phyloP scores from a whole-genome alignment of 2,329 filamentous ascomycete genomes.

The Corinectria fuckeliana region DNA sequence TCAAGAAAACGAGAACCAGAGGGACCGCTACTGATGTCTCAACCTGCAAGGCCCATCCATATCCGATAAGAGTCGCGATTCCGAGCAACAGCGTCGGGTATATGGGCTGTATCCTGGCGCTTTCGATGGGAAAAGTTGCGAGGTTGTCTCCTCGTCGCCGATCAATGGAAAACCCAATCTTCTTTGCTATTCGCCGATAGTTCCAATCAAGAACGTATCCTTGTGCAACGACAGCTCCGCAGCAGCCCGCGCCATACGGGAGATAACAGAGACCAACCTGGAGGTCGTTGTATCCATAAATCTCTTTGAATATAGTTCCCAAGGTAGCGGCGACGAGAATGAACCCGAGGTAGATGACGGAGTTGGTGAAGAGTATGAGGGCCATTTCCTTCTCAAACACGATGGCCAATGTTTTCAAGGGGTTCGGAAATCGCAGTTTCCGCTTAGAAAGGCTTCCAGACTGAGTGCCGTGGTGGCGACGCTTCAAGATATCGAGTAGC shows the following conservation, averaged over 20 bases:
- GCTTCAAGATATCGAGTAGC: constrained; percentile 55
- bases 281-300: constrained; percentile 59
- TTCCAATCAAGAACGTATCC: constrained; percentile 71
- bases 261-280: constrained; percentile 62
- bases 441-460: constrained; percentile 44
- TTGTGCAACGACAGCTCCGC: constrained; percentile 55
- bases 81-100: constrained; percentile 62
- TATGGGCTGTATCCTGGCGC: constrained; percentile 60
- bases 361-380: constrained; percentile 59
- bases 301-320: constrained; percentile 56
- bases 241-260: constrained; percentile 60
- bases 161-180: constrained; percentile 66
- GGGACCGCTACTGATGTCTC: constrained; percentile 60
- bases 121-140: constrained; percentile 60
- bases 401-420: constrained; percentile 60
- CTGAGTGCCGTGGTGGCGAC: constrained; percentile 45
- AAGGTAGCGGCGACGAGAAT: constrained; percentile 61
- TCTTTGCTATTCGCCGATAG: constrained; percentile 70
- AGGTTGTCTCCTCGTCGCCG: constrained; percentile 62
- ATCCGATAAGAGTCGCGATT: constrained; percentile 58
- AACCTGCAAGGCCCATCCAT: constrained; percentile 63
- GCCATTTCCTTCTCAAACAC: constrained; percentile 65
- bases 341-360: constrained; percentile 62
- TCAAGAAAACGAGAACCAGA: constrained; percentile 61
- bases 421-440: constrained; percentile 62